These are phyloP conservation scores for Crithidia thermophila DNA, from an alignment of 208 protist species.

Conservation along the genomic window DNA sequence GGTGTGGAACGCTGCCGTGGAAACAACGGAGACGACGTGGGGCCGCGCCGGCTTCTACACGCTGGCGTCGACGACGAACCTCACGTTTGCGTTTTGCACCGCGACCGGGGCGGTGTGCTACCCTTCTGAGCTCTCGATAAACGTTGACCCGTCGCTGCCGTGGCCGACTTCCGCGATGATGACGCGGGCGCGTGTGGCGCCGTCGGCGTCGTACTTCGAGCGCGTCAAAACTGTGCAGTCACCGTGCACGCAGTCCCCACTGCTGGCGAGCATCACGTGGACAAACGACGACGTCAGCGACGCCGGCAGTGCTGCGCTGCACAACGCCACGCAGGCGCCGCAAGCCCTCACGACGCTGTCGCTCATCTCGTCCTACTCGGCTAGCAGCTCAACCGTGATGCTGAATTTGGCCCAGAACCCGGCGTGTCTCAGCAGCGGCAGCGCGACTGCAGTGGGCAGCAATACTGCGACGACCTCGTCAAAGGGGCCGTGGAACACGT, in stretches of 20 bases:
- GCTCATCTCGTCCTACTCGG: background rate
- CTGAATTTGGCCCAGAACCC: constrained; percentile 13
- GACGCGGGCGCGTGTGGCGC: constrained; percentile 16
- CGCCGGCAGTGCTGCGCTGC: background rate
- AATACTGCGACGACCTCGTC: background rate
- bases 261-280: constrained; percentile 18
- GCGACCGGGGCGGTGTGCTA: constrained; percentile 12
- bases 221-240: background rate
- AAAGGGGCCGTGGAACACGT: constrained; percentile 1
- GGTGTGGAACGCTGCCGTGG: background rate
- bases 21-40: background rate
- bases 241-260: background rate
- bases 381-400: background rate
- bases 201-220: constrained; percentile 18
- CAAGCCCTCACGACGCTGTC: background rate
- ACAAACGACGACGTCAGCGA: background rate
- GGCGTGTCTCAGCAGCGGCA: background rate
- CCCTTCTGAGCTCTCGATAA: constrained; percentile 13
- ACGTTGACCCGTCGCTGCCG: constrained; percentile 12
- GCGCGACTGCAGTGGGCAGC: background rate
- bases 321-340: background rate
- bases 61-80: constrained; percentile 7
- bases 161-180: constrained; percentile 17
- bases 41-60: constrained; percentile 19
- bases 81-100: constrained; percentile 19